phyloP scores from a whole-genome alignment of 2,329 filamentous ascomycete genomes.

The Monilinia vaccinii-corymbosi region DNA sequence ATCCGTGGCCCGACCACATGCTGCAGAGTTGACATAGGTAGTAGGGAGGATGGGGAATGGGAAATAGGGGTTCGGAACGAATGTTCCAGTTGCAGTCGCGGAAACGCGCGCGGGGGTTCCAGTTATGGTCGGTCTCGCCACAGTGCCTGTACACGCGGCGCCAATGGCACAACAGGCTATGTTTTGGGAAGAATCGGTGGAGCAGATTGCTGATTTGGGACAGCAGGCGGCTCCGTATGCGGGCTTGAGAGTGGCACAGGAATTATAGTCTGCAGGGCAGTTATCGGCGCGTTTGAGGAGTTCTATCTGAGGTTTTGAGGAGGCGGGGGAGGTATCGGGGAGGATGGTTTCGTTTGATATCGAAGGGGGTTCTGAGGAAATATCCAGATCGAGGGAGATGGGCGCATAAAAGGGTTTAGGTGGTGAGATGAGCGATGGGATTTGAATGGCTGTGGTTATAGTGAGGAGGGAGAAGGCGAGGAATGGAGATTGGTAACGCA shows the following conservation, averaged over 20 bases:
- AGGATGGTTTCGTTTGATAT: constrained; percentile 19
- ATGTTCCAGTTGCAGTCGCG: constrained; percentile 34
- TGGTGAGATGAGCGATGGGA: constrained; percentile 22
- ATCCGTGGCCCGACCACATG: constrained; percentile 42
- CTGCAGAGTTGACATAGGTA: constrained; percentile 40
- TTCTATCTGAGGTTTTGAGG: constrained; percentile 11
- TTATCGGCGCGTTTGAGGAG: constrained; percentile 26
- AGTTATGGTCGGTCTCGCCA: constrained; percentile 14
- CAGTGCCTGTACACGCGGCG: constrained; percentile 28
- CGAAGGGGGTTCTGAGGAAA: background rate
- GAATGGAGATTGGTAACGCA: constrained; percentile 1
- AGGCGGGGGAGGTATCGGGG: constrained; percentile 8
- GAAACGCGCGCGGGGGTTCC: constrained; percentile 11
- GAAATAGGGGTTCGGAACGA: constrained; percentile 49
- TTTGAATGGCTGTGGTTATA: constrained; percentile 18
- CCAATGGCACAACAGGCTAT: constrained; percentile 30
- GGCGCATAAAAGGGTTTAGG: constrained; percentile 22
- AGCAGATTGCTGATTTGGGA: constrained; percentile 23
- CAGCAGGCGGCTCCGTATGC: constrained; percentile 28
- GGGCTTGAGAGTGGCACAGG: constrained; percentile 25
- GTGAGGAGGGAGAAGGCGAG: constrained; percentile 3
- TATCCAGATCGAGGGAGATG: constrained; percentile 10
- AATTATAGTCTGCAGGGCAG: constrained; percentile 27
- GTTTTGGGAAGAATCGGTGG: constrained; percentile 24
- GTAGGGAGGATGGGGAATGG: constrained; percentile 49